phyloP scores from a whole-genome alignment of 148 eudicot genomes.

The Silene conica region DNA sequence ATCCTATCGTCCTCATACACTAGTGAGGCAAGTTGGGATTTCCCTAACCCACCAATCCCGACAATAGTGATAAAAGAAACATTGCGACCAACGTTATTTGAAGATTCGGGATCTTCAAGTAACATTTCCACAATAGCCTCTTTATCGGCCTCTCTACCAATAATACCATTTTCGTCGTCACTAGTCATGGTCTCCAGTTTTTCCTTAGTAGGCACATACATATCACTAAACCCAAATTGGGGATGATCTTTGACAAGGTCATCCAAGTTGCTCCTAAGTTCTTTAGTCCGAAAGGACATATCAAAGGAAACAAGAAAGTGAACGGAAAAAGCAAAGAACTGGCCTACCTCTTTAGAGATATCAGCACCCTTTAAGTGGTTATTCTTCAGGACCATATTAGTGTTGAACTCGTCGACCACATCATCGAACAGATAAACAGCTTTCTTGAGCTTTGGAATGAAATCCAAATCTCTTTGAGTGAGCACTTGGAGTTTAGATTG shows the following conservation, averaged over 20 bases:
- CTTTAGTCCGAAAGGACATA: slow-evolving; percentile 2
- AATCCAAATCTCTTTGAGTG: not conserved
- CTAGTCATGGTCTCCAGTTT: too few relatives aligned
- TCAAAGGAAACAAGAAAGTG: not conserved
- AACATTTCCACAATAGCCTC: not conserved
- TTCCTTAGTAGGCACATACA: slow-evolving; percentile 8
- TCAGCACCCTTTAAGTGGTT: not conserved
- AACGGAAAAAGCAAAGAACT: slow-evolving; percentile 4
- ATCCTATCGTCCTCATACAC: slow-evolving; percentile 21
- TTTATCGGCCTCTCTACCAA: slow-evolving; percentile 25
- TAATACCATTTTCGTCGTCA: slow-evolving; percentile 2
- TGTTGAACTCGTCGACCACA: slow-evolving; percentile 9
- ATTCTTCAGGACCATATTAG: not conserved
- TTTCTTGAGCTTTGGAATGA: slow-evolving; percentile 4
- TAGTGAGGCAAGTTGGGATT: slow-evolving; percentile 21
- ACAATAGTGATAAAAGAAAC: slow-evolving; percentile 3
- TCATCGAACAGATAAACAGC: slow-evolving; percentile 15
- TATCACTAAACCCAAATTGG: slow-evolving; percentile 16
- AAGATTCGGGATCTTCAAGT: too few relatives aligned
- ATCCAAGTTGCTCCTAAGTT: slow-evolving; percentile 14
- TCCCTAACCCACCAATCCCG: slow-evolving; percentile 22
- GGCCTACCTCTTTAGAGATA: not conserved
- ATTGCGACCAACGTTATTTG: too few relatives aligned
- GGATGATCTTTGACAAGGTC: slow-evolving; percentile 3
- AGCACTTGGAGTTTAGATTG: slow-evolving; percentile 9